Base-by-base conservation (phyloP, 1,139 yeast genomes). In the Protomyces lactucae-debilis region DNA sequence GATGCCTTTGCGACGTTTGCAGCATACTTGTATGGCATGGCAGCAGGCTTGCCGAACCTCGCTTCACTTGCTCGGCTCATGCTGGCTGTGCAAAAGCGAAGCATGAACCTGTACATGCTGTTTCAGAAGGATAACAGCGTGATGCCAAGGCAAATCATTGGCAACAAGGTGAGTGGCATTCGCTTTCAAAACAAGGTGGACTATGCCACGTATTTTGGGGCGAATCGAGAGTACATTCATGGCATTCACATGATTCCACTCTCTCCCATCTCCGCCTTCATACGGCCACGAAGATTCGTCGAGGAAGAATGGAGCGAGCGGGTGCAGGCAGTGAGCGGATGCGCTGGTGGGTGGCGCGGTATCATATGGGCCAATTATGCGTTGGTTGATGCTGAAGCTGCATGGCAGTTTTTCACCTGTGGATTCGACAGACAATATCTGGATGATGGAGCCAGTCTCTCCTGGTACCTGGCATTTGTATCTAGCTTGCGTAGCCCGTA, bases 181-280 rank as follows among this genome's bases (percentile, higher is more conserved):
- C 55, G 52, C 32, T 66, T 66, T 52, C 55, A 55, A 55, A 69
- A 72, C 76, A 10, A 93, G 77, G 77, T 89, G 66, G 96, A 89
- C 57, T 59, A 59, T 40, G 63, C 54, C 32, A 52, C 97, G 1
- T 91, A 85, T 76, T 91, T 91, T 72, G 97, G 97, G 3, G 80
- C 80, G 71, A 80, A 83, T 64, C 73, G 79, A 52, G 93, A 92
- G 75, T 93, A 87, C 74, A 91, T 93, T 64, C 98, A 92, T 72
- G 97, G 97, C 73, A 92, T 93, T 68, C 98, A 93, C 74, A 93
- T 95, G 86, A 80, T 93, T 67, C 96, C 99, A 32, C 79, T 89
- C 57, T 89, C 96, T 0, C 93, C 97, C 0, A 84, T 88, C 16
- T 86, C 97, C n/a, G 85, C 95, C 0, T 85, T 82, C 68, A 81